Percentiles rank a stretch among this genome's conserved stretches.
Conservation (phyloP, 2,329 filamentous ascomycete genomes). For the Paraconiothyrium brasiliense region DNA sequence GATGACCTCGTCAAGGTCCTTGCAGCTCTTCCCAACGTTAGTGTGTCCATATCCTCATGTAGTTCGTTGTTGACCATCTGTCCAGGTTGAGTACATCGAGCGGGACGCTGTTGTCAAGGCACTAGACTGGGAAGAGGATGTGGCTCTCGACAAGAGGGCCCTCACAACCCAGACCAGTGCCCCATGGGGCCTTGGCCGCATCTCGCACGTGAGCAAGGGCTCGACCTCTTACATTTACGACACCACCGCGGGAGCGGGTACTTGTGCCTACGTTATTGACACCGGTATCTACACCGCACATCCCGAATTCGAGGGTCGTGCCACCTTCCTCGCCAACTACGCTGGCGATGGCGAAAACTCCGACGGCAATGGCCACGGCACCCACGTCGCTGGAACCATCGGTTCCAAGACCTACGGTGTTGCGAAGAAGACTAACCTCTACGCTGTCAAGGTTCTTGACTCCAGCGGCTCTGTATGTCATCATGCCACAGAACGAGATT, state of each 20-base stretch:
- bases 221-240: conserved; percentile 51
- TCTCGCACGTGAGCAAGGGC: conserved; percentile 47
- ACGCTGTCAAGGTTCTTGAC: conserved; percentile 53
- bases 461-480: conserved; percentile 43
- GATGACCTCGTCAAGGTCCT: conserved; percentile 43
- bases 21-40: conserved; percentile 40
- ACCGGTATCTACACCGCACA: conserved; percentile 69
- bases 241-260: conserved; percentile 46
- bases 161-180: conserved; percentile 51
- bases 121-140: conserved; percentile 25
- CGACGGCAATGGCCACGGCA: conserved; percentile 52
- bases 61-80: conserved; percentile 13
- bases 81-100: conserved; percentile 52
- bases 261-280: conserved; percentile 71
- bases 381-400: conserved; percentile 36
- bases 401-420: conserved; percentile 46
- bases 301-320: conserved; percentile 52
- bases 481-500: conserved; percentile 10
- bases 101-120: conserved; percentile 50
- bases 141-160: conserved; percentile 39
- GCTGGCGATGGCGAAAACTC: conserved; percentile 46
- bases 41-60: conserved; percentile 4
- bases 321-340: conserved; percentile 50
- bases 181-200: conserved; percentile 54
- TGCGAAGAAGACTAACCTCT: conserved; percentile 51